phyloP scores from a whole-genome alignment of 257 asterid genomes.

The Lycium barbarum region DNA sequence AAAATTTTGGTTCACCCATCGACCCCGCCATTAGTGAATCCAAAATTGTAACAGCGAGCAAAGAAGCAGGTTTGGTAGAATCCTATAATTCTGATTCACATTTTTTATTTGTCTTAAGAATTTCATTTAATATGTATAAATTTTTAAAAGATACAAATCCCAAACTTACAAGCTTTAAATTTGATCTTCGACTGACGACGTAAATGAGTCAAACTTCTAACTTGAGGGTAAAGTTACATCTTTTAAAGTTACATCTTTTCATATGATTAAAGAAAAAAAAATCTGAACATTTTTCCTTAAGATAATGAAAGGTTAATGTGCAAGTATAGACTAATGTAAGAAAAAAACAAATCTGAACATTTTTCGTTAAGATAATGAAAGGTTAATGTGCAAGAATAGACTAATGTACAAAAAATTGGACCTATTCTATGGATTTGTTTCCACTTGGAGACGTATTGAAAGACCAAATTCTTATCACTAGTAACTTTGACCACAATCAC shows the following conservation, averaged over 20 bases:
- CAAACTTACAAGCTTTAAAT: background rate
- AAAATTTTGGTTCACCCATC: background rate
- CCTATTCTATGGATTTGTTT: constrained; percentile 48
- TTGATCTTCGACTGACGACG: too few relatives aligned
- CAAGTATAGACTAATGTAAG: constrained; percentile 25
- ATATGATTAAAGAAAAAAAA: too few relatives aligned
- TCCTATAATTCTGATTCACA: background rate
- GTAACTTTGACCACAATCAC: constrained; percentile 52
- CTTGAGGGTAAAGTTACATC: too few relatives aligned
- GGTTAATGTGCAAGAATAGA: background rate
- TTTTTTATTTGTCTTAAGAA: background rate
- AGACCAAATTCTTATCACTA: constrained; percentile 35
- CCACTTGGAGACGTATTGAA: constrained; percentile 46
- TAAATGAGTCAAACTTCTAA: background rate
- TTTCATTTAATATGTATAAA: background rate
- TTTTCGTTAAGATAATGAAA: background rate
- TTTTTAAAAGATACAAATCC: background rate
- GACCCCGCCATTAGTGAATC: too few relatives aligned
- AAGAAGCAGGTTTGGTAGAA: background rate
- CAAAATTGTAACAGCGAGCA: background rate
- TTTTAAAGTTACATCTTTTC: too few relatives aligned
- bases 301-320: background rate
- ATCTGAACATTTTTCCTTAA: background rate
- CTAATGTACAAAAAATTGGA: constrained; percentile 49
- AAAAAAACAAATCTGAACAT: too few relatives aligned